phyloP scores from a whole-genome alignment of 441 rosid genomes.

The Populus hybrid region DNA sequence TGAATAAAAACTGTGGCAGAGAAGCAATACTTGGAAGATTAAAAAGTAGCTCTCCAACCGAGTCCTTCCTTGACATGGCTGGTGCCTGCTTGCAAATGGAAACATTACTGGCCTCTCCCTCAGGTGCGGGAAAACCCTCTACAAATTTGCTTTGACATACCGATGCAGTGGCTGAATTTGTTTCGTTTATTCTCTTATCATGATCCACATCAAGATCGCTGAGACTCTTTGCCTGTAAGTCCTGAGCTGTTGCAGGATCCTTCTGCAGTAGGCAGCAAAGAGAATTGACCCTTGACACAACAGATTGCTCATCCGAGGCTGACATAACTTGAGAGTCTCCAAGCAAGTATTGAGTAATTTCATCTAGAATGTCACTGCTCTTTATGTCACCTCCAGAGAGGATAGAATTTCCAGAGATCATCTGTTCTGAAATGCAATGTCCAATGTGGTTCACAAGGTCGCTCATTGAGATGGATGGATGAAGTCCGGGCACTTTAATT shows the following conservation, averaged over 20 bases:
- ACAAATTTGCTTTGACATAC: conserved; percentile 4
- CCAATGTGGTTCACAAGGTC: conserved; percentile 48
- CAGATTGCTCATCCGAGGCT: conserved; percentile 34
- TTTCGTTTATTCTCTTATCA: conserved; percentile 10
- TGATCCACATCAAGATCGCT: conserved; percentile 7
- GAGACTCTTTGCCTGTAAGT: conserved; percentile 12
- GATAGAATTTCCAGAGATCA: conserved; percentile 20
- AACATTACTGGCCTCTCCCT: conserved; percentile 14
- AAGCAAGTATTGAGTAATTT: conserved; percentile 43
- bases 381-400: conserved; percentile 15
- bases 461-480: conserved; percentile 43
- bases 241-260: conserved; percentile 28
- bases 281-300: conserved; percentile 51
- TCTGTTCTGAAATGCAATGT: conserved; percentile 39
- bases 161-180: conserved; percentile 4
- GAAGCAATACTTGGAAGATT: conserved; percentile 64
- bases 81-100: conserved; percentile 19
- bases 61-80: conserved; percentile 44
- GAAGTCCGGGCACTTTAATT: conserved; percentile 37
- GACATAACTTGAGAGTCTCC: conserved; percentile 33
- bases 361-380: conserved; percentile 31
- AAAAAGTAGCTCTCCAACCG: conserved; percentile 48
- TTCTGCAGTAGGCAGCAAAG: conserved; percentile 50
- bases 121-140: conserved; percentile 1
- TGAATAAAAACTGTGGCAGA: conserved; percentile 41